Evolutionary conservation across 2,329 filamentous ascomycete species (phyloP), one percentile per base, ranked within the genome.

Genomic region (Juglanconis juglandina): DNA sequence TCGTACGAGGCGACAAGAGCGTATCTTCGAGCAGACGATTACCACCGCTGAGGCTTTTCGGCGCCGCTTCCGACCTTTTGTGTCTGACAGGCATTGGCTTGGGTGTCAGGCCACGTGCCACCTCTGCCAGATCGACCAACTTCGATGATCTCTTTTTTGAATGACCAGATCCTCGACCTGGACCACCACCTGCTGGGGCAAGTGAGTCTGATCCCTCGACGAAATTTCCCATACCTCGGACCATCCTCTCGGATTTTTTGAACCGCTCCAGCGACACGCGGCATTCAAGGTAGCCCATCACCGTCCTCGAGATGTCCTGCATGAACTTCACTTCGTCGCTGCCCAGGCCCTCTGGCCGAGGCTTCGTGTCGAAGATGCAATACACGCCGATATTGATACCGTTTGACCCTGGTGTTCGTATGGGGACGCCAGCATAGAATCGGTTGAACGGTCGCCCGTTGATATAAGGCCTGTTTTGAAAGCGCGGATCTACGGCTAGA

Each of bases 331-430:
- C 56, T 0, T 74, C 72, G 1, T 71, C 64, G 3, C 66, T 61
- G 5, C 67, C 64, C 35, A 76, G 54, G 9, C 66, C 64, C 0
- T 62, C 33, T 11, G 65, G 65, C 0, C 73, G 68, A 13, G 70
- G 64, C 1, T 60, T 44, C 3, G 70, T 66, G 5, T 67, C 67
- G 64, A 75, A 72, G 1, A 77, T 69, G 48, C 73, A 76, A 9
- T 72, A 73, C 0, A 75, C 72, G 3, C 77, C 77, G 4, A 79
- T 79, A 53, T 78, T 75, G 59, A 79, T 72, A 17, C 75, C 76
- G 3, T 69, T 65, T 0, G 61, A 53, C 1, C 60, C 60, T 0
- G 65, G 70, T 0, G 74, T 75, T 0, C 74, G 71, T 11, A 79
- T 76, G 2, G 77, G 77, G 0, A 77, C 73, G 0, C 70, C 76